These are phyloP conservation scores for Candida koratica DNA, from an alignment of 805 yeast species.

Conservation along the genomic window DNA sequence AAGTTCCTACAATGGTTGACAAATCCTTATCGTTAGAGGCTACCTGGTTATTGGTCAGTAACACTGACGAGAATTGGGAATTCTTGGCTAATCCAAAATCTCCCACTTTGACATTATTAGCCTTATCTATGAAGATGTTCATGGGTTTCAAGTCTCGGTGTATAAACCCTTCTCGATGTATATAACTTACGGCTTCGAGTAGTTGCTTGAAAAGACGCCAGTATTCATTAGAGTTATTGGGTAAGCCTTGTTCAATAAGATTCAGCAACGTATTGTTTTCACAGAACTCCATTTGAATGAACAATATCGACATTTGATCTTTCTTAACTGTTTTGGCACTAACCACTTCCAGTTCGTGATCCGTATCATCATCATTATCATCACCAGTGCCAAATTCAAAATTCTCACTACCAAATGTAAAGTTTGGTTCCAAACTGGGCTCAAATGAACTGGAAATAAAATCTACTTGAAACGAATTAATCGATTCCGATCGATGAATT, in stretches of 20 bases:
- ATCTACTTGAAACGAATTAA: conserved; percentile 47
- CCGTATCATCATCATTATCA: conserved; percentile 9
- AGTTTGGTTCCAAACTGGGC: conserved; percentile 31
- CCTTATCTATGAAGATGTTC: conserved; percentile 90
- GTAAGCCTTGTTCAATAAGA: conserved; percentile 70
- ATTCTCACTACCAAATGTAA: conserved; percentile 41
- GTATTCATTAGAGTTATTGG: conserved; percentile 68
- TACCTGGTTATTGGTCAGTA: conserved; percentile 40
- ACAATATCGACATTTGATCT: conserved; percentile 58
- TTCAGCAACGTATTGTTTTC: conserved; percentile 88
- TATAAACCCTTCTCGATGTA: conserved; percentile 89
- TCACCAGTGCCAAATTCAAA: conserved; percentile 31
- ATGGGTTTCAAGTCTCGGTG: conserved; percentile 95
- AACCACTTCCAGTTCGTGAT: not conserved
- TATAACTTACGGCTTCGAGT: conserved; percentile 83
- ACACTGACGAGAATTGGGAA: conserved; percentile 50
- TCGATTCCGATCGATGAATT: conserved; percentile 13
- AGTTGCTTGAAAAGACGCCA: conserved; percentile 89
- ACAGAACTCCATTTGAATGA: conserved; percentile 98
- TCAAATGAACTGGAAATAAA: conserved; percentile 62
- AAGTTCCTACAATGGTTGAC: conserved; percentile 92
- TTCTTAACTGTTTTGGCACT: conserved; percentile 1
- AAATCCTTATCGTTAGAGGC: conserved; percentile 54
- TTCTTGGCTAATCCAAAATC: conserved; percentile 96
- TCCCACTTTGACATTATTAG: conserved; percentile 87